phyloP scores from a whole-genome alignment of 805 yeast genomes.

The Zygotorulaspora sp. region DNA sequence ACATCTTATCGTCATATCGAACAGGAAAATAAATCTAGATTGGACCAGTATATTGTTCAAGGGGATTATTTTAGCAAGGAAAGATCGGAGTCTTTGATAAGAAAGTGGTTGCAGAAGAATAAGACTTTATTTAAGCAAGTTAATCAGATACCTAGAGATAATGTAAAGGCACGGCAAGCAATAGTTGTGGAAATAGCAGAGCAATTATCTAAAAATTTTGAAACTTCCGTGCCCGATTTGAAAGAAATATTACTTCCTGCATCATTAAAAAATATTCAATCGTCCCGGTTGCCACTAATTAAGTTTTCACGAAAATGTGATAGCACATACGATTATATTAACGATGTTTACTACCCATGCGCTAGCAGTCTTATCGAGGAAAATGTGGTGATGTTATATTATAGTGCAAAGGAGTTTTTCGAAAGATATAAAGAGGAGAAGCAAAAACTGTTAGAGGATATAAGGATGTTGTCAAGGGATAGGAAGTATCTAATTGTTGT shows the following conservation, averaged over 20 bases:
- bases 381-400: constrained; percentile 41
- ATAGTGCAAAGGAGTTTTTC: constrained; percentile 45
- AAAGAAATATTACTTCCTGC: constrained; percentile 23
- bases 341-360: constrained; percentile 55
- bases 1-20: no score
- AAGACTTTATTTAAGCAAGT: constrained; percentile 28
- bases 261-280: constrained; percentile 20
- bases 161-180: constrained; percentile 47
- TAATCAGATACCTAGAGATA: constrained; percentile 41
- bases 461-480: constrained; percentile 23
- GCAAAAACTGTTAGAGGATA: constrained; percentile 22
- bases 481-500: constrained; percentile 40
- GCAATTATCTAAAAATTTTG: constrained; percentile 29
- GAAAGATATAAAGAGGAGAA: constrained; percentile 31
- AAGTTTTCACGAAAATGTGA: constrained; percentile 48
- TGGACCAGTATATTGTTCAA: constrained; percentile 23
- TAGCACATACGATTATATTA: constrained; percentile 45
- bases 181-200: constrained; percentile 45
- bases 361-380: constrained; percentile 42
- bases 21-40: neutral
- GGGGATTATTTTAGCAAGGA: constrained; percentile 20
- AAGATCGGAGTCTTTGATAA: constrained; percentile 18
- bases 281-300: constrained; percentile 41
- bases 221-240: constrained; percentile 24
- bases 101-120: constrained; percentile 9